Base-by-base conservation (phyloP, 495 filamentous ascomycete genomes). In the Xylaria nigripes region DNA sequence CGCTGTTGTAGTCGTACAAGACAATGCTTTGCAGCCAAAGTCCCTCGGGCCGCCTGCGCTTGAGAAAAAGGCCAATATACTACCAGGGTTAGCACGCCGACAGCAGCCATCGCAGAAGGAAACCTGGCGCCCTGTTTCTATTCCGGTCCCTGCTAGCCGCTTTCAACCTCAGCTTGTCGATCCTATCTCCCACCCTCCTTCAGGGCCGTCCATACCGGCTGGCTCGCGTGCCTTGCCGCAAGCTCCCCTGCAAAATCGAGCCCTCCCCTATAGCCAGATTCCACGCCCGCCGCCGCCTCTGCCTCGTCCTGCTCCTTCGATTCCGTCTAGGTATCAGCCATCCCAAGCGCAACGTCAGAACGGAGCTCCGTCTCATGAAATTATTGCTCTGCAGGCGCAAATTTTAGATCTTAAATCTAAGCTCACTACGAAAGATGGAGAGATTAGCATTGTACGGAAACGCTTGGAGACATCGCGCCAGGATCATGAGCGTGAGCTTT, bases 401-500 rank as follows among this genome's bases (percentile, higher is more conserved):
- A 57, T 78, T 23, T 54, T 67, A 1, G 71, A 66, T 9, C 57
- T 76, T 5, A 63, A 73, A 56, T 62, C 69, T 0, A 68, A 75
- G 56, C 67, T 76, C 19, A 75, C 63, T 21, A 64, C 72, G 0
- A 65, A 72, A 48, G 69, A 67, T 38, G 78, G 78, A 8, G 78
- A 81, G 48, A 74, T 76, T 42, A 66, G 74, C 29, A 76, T 81
- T 36, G 62, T 81, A 13, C 71, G 78, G n/a, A 76, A 72, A 53
- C 77, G 76, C 27, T 67, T 72, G 51, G 75, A 78, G 45, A 75
- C 72, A 24, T 48, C 58, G 1, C 56, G 56, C 3, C 63, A 70
- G 48, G 64, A 72, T 36, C 68, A 77, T 56, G 76, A 80, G 3
- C 66, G 65, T 16, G 75, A 79, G 50, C 51, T 80, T 38, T 61